Evolutionary conservation across 2,329 filamentous ascomycete genomes (phyloP).

Genomic region (Parastagonospora avenae): DNA sequence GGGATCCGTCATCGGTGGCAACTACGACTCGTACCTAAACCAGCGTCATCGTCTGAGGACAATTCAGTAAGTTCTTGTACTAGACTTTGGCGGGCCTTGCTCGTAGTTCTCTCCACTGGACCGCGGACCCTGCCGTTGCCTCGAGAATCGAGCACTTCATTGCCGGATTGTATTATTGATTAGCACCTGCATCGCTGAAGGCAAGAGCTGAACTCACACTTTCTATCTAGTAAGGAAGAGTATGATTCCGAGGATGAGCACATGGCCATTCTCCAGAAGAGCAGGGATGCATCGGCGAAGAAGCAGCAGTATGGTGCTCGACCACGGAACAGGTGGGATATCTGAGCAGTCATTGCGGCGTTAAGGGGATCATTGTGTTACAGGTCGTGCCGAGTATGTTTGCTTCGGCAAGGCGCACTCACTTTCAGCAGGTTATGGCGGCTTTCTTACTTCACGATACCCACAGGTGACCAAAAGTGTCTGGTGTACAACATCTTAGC

Average conservation of each 20-base stretch:
- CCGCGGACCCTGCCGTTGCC: no score
- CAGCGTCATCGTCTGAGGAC: constrained; percentile 68
- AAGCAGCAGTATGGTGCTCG: neutral
- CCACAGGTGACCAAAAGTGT: neutral
- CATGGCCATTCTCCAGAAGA: neutral
- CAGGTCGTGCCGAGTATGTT: constrained; percentile 13
- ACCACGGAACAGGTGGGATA: neutral
- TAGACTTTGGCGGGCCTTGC: neutral
- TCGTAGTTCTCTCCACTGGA: no score
- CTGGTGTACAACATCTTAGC: constrained; percentile 1
- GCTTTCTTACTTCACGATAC: constrained; percentile 3
- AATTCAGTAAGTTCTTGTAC: constrained; percentile 31
- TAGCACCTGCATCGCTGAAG: neutral
- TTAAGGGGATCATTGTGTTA: neutral
- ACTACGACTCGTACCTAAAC: constrained; percentile 74
- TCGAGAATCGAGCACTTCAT: neutral
- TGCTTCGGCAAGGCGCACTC: constrained; percentile 20
- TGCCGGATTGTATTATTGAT: neutral
- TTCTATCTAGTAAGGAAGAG: constrained; percentile 6
- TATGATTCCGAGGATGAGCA: neutral
- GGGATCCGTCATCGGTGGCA: constrained; percentile 72
- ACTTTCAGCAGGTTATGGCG: constrained; percentile 14
- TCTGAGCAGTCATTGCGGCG: neutral
- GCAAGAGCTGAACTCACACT: constrained; percentile 7
- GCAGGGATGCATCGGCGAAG: constrained; percentile 1